These are phyloP conservation scores for Scedosporium boydii DNA, from an alignment of 2,329 filamentous ascomycete genomes.

Conservation along the genomic window DNA sequence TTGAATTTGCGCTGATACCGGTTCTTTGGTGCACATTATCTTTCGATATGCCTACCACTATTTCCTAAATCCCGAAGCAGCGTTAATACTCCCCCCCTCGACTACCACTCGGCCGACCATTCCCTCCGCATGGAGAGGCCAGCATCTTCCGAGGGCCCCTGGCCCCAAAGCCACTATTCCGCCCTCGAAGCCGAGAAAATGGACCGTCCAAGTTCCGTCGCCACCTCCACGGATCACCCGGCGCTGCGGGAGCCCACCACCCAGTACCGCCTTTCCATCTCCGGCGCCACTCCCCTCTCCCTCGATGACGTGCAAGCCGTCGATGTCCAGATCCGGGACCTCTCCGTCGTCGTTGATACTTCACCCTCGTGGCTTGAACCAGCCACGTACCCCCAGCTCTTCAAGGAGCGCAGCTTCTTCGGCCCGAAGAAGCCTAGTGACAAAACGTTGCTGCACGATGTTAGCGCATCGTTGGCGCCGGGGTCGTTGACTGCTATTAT, in stretches of 20 bases:
- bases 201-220: constrained; percentile 22
- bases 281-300: constrained; percentile 27
- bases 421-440: constrained; percentile 16
- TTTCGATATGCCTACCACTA: not conserved
- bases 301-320: constrained; percentile 47
- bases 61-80: not conserved
- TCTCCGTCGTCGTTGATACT: constrained; percentile 48
- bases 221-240: constrained; percentile 17
- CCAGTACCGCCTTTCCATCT: constrained; percentile 17
- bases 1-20: not conserved
- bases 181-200: constrained; percentile 20
- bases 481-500: constrained; percentile 68
- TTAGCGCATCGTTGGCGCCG: constrained; percentile 53
- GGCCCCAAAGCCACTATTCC: constrained; percentile 1
- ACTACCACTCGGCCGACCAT: not conserved
- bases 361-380: constrained; percentile 44
- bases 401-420: constrained; percentile 27
- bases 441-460: constrained; percentile 50
- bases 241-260: constrained; percentile 7
- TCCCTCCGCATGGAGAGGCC: not conserved
- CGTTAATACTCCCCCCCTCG: not conserved
- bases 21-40: not conserved
- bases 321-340: constrained; percentile 40
- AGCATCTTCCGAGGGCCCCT: not conserved
- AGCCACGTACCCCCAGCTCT: constrained; percentile 32